Percentiles rank a stretch among this genome's conserved stretches.
These are phyloP conservation scores for Malassezia obtusa DNA, from an alignment of 1,284 basidiomycete species.

Conservation along the genomic window DNA sequence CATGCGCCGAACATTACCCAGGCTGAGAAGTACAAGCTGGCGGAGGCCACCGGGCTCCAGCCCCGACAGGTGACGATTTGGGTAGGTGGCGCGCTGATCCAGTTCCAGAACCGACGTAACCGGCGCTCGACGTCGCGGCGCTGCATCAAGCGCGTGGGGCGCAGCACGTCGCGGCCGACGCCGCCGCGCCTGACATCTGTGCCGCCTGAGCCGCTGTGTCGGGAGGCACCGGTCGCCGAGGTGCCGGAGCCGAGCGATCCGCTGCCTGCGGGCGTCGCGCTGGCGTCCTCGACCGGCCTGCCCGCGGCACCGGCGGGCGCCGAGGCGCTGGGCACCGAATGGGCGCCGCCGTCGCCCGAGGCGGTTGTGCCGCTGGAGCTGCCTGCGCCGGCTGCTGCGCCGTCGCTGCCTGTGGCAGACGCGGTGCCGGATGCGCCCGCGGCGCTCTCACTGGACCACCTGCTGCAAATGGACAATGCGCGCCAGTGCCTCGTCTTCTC, in stretches of 20 bases:
- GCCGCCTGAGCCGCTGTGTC: neutral
- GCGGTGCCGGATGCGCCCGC: neutral
- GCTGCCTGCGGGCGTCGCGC: no score
- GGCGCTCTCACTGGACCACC: neutral
- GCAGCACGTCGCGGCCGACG: neutral
- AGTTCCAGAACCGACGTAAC: slow-evolving; percentile 17
- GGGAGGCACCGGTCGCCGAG: no score
- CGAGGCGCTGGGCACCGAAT: neutral
- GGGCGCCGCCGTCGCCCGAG: neutral
- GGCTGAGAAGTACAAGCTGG: slow-evolving; percentile 39
- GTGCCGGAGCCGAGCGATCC: neutral
- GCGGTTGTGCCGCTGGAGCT: neutral
- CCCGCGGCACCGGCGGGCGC: neutral
- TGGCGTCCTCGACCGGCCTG: no score
- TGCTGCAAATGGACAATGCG: slow-evolving; percentile 11
- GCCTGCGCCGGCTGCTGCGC: neutral
- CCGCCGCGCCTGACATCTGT: neutral
- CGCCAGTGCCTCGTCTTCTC: slow-evolving; percentile 13
- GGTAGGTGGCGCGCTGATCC: slow-evolving; percentile 29
- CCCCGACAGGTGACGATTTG: slow-evolving; percentile 45
- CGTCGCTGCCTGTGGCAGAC: neutral
- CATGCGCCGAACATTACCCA: slow-evolving; percentile 39
- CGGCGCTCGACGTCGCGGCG: neutral
- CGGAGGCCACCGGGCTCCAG: slow-evolving; percentile 34
- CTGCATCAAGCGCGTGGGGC: neutral